Evolutionary conservation across 352 stramenopile genomes (phyloP), one percentile per base, ranked within the genome.

Genomic region (Blastocystis hominis): DNA sequence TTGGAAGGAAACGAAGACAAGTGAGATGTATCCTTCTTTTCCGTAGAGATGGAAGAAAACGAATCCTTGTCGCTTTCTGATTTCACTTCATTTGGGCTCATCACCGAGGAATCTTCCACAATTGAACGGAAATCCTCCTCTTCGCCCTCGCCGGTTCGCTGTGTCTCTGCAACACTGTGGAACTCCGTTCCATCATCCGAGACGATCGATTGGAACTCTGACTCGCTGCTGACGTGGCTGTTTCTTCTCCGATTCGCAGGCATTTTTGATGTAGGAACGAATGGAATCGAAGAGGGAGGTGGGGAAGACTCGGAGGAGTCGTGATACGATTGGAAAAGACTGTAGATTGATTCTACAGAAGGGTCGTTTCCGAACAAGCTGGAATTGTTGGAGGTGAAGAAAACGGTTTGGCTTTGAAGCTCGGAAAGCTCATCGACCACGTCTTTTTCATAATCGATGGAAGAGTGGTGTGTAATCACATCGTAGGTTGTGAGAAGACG

Each of bases 41-140:
- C 4, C 34, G 44, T 44, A 54, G 24, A 64, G 55, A 72, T 46
- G 30, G 62, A 84, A n/a, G 72, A 84, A 13, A 84, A 69, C 1
- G 72, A 84, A 0, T 42, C 72, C 9, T 46, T n/a, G 46, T 42
- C 72, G 72, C 20, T 84, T 17, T n/a, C 30, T 17, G 15, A 66
- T 15, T 72, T 42, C 30, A 72, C 24, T 20, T 42, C 24, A 40
- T 20, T 59, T 20, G n/a, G 30, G 5, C n/a, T 24, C 6, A 72
- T 6, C 6, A 40, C 7, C 40, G 46, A 47, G 13, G 44, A 20
- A 17, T 84, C 72, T 34, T 68, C 72, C 13, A 20, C 4, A 20
- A 84, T 47, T 2, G 72, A 84, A 3, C 68, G 20, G 55, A 84
- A 84, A 20, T 84, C 72, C 9, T 61, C 72, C 10, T 68, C 72